Evolutionary conservation across 2,329 filamentous ascomycete species (phyloP).

Genomic region (Trichophyton verrucosum): DNA sequence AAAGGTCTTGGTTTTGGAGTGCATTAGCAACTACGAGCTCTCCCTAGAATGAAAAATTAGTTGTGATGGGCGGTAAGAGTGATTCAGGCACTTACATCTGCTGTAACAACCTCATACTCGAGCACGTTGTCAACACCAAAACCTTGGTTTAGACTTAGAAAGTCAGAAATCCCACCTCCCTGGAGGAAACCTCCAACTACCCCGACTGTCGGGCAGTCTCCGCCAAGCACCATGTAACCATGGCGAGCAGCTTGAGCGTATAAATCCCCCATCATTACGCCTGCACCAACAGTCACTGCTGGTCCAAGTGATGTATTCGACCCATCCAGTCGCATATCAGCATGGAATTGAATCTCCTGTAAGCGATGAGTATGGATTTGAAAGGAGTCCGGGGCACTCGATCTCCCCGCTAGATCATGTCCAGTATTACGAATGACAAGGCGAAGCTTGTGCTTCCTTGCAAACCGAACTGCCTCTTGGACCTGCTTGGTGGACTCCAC

Average conservation of each 20-base stretch:
- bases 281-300: constrained; percentile 44
- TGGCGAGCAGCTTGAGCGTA: constrained; percentile 39
- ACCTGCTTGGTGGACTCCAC: constrained; percentile 9
- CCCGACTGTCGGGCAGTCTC: constrained; percentile 43
- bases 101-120: constrained; percentile 44
- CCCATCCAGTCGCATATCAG: constrained; percentile 21
- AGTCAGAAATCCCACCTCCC: constrained; percentile 44
- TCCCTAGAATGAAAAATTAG: background rate
- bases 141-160: constrained; percentile 41
- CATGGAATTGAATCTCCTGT: constrained; percentile 13
- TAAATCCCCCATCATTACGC: constrained; percentile 42
- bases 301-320: constrained; percentile 30
- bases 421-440: constrained; percentile 44
- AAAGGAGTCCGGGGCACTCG: constrained; percentile 45
- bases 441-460: constrained; percentile 23
- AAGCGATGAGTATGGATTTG: constrained; percentile 23
- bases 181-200: constrained; percentile 35
- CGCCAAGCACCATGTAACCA: constrained; percentile 40
- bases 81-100: constrained; percentile 27
- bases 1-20: constrained; percentile 41
- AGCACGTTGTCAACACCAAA: constrained; percentile 49
- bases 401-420: constrained; percentile 43
- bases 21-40: background rate
- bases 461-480: constrained; percentile 20
- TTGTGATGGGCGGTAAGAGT: constrained; percentile 24